Evolutionary conservation across 2,329 filamentous ascomycete genomes (phyloP).

Genomic region (Cryphonectria carpinicola): DNA sequence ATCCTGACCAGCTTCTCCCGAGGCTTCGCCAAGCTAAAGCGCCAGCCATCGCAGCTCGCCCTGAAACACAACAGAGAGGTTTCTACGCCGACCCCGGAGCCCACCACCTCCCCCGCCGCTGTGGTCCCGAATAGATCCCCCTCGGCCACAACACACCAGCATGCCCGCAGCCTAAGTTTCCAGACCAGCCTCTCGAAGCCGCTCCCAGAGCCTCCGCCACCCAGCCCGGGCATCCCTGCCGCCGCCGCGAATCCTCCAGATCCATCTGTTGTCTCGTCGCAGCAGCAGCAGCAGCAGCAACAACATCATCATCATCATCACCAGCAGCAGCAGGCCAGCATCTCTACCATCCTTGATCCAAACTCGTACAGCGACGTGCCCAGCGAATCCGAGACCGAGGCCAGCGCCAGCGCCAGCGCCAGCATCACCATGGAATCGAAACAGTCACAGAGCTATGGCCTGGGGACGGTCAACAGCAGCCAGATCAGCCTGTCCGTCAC

Average conservation of each 20-base stretch:
- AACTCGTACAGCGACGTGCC: constrained; percentile 32
- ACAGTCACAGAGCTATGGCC: constrained; percentile 37
- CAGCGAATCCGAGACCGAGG: constrained; percentile 41
- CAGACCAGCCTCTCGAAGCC: constrained; percentile 63
- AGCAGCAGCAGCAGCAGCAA: background rate
- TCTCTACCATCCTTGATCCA: constrained; percentile 42
- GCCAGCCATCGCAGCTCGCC: constrained; percentile 49
- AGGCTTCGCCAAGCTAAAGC: constrained; percentile 47
- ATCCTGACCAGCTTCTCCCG: constrained; percentile 57
- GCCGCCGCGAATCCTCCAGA: constrained; percentile 32
- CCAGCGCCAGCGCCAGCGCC: constrained; percentile 46
- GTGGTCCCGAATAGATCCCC: constrained; percentile 31
- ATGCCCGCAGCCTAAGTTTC: constrained; percentile 59
- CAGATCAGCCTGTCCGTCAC: constrained; percentile 44
- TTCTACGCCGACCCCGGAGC: constrained; percentile 35
- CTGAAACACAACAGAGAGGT: constrained; percentile 38
- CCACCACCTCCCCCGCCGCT: constrained; percentile 36
- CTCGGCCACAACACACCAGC: constrained; percentile 40
- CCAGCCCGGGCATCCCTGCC: constrained; percentile 40
- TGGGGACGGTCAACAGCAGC: constrained; percentile 49
- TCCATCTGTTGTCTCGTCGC: constrained; percentile 27
- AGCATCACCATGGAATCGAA: constrained; percentile 54
- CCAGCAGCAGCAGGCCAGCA: constrained; percentile 31
- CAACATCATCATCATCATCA: background rate
- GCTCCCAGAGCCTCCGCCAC: constrained; percentile 54